phyloP scores from a whole-genome alignment of 208 protist species.

The Wallacemonas sp. region DNA sequence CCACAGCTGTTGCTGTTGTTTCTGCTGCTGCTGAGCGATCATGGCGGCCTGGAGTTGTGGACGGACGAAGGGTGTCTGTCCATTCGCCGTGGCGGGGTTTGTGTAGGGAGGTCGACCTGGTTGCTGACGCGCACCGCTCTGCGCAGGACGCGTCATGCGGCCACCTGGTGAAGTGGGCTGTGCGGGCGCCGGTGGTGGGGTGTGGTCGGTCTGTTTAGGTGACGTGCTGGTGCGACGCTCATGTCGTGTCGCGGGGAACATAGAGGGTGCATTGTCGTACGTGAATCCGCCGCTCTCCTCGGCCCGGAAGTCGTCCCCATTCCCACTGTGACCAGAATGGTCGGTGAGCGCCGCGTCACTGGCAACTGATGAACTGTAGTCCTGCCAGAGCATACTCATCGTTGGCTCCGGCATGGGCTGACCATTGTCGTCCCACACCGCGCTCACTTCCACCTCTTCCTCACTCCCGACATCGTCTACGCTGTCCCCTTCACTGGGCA shows the following conservation, averaged over 20 bases:
- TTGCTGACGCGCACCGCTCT: background rate
- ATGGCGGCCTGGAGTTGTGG: background rate
- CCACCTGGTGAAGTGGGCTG: background rate
- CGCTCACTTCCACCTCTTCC: background rate
- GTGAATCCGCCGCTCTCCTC: background rate
- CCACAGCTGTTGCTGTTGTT: background rate
- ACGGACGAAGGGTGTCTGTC: background rate
- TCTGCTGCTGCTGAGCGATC: background rate
- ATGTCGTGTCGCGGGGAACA: background rate
- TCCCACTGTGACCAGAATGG: too few relatives aligned
- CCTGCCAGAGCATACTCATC: background rate
- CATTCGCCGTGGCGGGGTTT: too few relatives aligned
- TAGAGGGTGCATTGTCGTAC: background rate
- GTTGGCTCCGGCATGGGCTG: background rate
- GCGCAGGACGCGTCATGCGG: background rate
- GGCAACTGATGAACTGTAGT: background rate
- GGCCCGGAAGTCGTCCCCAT: background rate
- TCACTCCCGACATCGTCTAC: background rate
- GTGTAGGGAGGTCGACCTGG: too few relatives aligned
- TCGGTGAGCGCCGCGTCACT: background rate
- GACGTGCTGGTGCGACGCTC: background rate
- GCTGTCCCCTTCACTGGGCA: background rate
- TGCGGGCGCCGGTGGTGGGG: too few relatives aligned
- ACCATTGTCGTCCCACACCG: constrained; percentile 6
- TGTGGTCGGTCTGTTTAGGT: too few relatives aligned